Percentiles rank a stretch among this genome's conserved stretches.
Evolutionary conservation across 768 basidiomycete genomes (phyloP).

Genomic region (Daedaleopsis sinensis): DNA sequence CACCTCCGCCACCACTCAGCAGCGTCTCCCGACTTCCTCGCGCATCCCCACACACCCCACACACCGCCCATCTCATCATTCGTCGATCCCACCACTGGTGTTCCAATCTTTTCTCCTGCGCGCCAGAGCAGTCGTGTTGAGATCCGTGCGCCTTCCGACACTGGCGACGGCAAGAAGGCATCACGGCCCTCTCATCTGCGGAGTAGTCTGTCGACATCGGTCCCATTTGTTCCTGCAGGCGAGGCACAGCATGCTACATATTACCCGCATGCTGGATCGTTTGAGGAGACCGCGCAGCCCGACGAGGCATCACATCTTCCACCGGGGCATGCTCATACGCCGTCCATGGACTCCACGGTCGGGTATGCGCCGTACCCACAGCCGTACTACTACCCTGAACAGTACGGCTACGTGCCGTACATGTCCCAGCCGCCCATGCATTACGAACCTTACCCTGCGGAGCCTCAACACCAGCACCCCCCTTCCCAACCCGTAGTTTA

Average conservation of each 20-base stretch:
- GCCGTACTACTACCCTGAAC: constrained; percentile 73
- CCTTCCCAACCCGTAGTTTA: constrained; percentile 46
- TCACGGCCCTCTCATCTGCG: constrained; percentile 47
- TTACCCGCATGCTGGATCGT: not conserved
- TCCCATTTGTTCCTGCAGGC: constrained; percentile 3
- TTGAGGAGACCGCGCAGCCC: constrained; percentile 26
- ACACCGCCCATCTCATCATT: constrained; percentile 67
- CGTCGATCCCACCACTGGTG: constrained; percentile 65
- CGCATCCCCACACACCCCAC: constrained; percentile 55
- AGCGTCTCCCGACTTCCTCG: constrained; percentile 64
- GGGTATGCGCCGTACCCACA: constrained; percentile 62
- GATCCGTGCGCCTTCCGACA: constrained; percentile 63
- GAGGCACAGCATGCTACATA: constrained; percentile 7
- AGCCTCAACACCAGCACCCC: constrained; percentile 34
- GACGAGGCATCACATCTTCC: constrained; percentile 4
- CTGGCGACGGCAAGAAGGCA: constrained; percentile 31
- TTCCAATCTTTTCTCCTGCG: constrained; percentile 75
- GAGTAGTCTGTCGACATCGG: constrained; percentile 36
- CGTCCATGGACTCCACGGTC: constrained; percentile 46
- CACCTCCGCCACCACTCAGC: constrained; percentile 63
- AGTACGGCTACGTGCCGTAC: constrained; percentile 67
- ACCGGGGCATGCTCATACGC: constrained; percentile 26
- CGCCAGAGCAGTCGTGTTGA: constrained; percentile 72
- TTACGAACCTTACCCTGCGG: constrained; percentile 64
- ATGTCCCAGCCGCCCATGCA: constrained; percentile 63